Evolutionary conservation across 164 flowering plant genomes (phyloP), one percentile per base, ranked within the genome.

Genomic region (Echeveria elegans): DNA sequence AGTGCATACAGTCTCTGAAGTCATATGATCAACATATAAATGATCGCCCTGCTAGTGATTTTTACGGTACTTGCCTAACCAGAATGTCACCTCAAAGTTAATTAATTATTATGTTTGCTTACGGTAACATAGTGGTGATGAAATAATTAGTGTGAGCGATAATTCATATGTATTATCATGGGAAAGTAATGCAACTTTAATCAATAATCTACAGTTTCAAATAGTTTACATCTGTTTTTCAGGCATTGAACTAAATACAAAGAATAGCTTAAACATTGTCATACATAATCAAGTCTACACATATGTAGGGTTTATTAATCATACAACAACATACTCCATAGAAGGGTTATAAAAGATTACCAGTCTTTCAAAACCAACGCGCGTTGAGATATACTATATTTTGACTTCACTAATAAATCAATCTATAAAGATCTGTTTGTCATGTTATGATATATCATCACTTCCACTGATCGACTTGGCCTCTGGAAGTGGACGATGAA

Each of bases 381-480:
- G n/a, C n/a, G n/a, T n/a, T n/a, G n/a, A n/a, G n/a, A n/a, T n/a
- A n/a, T 26, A 56, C 14, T 6, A 12, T 2, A 28, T 28, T 26
- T 26, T 29, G 31, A 26, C 32, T 2, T 9, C 31, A 1, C 31
- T 53, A 53, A 53, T 52, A 53, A 21, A 53, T 24, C 60, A 53
- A 26, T 53, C 60, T 23, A 53, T 23, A 14, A 15, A 53, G 29
- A 53, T 53, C 4, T 53, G 14, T 8, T 23, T 53, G 16, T 26
- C 15, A 53, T 23, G 26, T 53, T 21, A n/a, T n/a, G n/a, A n/a
- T 53, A 53, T 53, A 24, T 53, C 65, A 63, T 86, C 81, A 88
- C 78, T 86, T 90, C 94, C 92, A 90, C 70, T 82, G 78, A 80
- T 86, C 88, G 60, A 79, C 77, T 36, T 78, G 85, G 73, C 84